These are phyloP conservation scores for Calonectria montana DNA, from an alignment of 2,329 filamentous ascomycete species.

Conservation along the genomic window DNA sequence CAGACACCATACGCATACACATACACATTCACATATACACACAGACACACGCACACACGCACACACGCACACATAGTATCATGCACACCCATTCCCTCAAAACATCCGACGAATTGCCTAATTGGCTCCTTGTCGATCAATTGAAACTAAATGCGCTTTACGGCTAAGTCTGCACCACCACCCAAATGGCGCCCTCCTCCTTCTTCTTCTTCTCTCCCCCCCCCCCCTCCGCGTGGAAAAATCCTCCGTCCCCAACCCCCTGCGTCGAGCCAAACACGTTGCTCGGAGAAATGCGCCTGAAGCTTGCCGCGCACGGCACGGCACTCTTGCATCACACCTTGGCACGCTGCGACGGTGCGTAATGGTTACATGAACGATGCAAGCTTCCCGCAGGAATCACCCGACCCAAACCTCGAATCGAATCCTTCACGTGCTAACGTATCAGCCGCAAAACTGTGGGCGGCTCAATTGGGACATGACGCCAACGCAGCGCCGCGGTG, in stretches of 20 bases:
- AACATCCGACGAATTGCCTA: slow-evolving; percentile 1
- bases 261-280: not conserved
- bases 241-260: slow-evolving; percentile 6
- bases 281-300: not conserved
- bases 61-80: not conserved
- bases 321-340: not conserved
- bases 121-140: not conserved
- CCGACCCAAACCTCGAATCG: not conserved
- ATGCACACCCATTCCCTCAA: not conserved
- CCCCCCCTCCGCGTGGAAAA: slow-evolving; percentile 14
- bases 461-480: not conserved
- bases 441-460: not conserved
- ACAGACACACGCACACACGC: not conserved
- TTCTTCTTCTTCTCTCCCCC: not conserved
- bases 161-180: not conserved
- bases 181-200: not conserved
- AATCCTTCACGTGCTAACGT: not conserved
- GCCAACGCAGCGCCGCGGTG: not conserved
- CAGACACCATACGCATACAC: not conserved
- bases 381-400: not conserved
- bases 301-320: not conserved
- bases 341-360: not conserved
- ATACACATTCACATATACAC: not conserved
- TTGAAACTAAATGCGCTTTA: not conserved
- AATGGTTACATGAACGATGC: not conserved